A percentile compares a stretch with the other conserved stretches of the same genome.
Evolutionary conservation across 2,329 filamentous ascomycete genomes (phyloP).

Genomic region (Hypoxylon sp.): DNA sequence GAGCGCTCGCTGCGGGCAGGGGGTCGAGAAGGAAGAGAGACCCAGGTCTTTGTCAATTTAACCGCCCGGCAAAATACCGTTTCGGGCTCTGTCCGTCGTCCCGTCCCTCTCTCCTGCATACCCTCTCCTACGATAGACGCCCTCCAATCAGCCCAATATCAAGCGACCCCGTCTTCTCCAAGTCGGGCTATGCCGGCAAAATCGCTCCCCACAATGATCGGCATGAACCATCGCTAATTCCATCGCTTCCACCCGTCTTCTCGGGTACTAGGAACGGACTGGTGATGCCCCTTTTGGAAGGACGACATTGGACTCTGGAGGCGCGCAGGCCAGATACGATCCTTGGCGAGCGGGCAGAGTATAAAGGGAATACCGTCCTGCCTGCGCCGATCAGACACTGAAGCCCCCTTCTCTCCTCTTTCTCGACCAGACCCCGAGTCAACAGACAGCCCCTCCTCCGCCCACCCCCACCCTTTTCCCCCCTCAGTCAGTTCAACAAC

Average conservation of each 20-base stretch:
- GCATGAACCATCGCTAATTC: constrained; percentile 24
- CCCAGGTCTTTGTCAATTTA: constrained; percentile 31
- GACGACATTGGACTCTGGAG: constrained; percentile 12
- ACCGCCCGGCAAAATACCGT: constrained; percentile 37
- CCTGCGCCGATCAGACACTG: constrained; percentile 22
- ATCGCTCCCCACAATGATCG: constrained; percentile 33
- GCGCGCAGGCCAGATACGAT: not conserved
- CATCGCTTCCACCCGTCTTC: constrained; percentile 16
- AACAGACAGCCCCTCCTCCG: not conserved
- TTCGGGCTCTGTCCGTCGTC: constrained; percentile 14
- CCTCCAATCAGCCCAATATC: constrained; percentile 31
- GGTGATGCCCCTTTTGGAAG: constrained; percentile 22
- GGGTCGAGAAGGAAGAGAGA: too few species aligned
- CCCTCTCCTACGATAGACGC: not conserved
- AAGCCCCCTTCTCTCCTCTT: constrained; percentile 3
- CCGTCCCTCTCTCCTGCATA: not conserved
- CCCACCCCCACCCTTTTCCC: constrained; percentile 10
- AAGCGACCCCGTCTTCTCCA: constrained; percentile 29
- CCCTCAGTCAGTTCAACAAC: too few species aligned
- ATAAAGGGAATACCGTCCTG: constrained; percentile 25
- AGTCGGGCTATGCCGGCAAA: constrained; percentile 25
- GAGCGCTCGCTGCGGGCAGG: constrained; percentile 3
- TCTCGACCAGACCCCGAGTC: constrained; percentile 1
- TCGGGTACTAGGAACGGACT: constrained; percentile 37
- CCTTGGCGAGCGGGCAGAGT: not conserved